These are phyloP conservation scores for Oligophagozyma castellii DNA, from an alignment of 1,139 yeast species.

Conservation along the genomic window DNA sequence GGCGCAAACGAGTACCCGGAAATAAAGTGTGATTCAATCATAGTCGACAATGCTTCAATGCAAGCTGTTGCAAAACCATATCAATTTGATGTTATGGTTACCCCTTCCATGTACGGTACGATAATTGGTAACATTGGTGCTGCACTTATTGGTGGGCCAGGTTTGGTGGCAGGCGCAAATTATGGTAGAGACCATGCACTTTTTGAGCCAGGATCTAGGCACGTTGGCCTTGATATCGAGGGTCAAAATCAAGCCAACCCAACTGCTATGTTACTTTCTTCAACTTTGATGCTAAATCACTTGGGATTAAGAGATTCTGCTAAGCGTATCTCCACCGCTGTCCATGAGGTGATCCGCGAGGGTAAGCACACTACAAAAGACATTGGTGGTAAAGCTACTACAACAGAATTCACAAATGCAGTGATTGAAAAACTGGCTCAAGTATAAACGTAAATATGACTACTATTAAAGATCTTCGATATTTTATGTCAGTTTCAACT, in stretches of 20 bases:
- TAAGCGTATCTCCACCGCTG: conserved; percentile 76
- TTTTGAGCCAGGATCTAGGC: conserved; percentile 99
- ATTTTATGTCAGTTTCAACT: not conserved
- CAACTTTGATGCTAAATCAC: conserved; percentile 87
- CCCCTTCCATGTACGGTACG: conserved; percentile 97
- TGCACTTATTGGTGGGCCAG: conserved; percentile 97
- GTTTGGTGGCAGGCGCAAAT: conserved; percentile 96
- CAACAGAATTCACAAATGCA: conserved; percentile 72
- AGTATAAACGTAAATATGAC: conserved; percentile 14
- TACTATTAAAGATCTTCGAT: not conserved
- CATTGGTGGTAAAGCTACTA: conserved; percentile 78
- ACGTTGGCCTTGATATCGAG: conserved; percentile 92
- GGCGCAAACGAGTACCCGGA: conserved; percentile 80
- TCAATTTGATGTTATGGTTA: conserved; percentile 93
- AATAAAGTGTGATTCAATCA: conserved; percentile 76
- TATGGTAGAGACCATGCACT: conserved; percentile 97
- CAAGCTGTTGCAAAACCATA: conserved; percentile 98
- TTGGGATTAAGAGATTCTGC: conserved; percentile 78
- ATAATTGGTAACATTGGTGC: conserved; percentile 97
- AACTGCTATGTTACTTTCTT: conserved; percentile 89
- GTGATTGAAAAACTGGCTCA: conserved; percentile 19
- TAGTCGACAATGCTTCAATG: conserved; percentile 98
- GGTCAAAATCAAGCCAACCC: conserved; percentile 96
- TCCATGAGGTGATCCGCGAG: conserved; percentile 78
- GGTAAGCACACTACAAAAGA: conserved; percentile 74